A percentile compares a stretch with the other conserved stretches of the same genome.
Evolutionary conservation across 2,329 filamentous ascomycete genomes (phyloP).

Genomic region (Alternaria novae-zelandiae): DNA sequence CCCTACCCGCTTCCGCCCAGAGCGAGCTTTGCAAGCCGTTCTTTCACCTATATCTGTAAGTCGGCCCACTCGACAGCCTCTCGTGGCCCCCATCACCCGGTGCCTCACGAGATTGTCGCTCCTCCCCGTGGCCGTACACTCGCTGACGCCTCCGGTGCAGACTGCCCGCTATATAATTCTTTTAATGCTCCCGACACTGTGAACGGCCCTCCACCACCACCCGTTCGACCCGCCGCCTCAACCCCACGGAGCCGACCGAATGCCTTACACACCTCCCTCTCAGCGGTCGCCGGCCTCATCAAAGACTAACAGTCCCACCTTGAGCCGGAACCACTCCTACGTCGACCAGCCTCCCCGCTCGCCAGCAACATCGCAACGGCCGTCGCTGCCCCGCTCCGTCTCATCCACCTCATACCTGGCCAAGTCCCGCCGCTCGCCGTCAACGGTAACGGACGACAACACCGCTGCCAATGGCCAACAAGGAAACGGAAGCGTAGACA

Average conservation of each 20-base stretch:
- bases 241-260: conserved; percentile 57
- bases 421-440: conserved; percentile 66
- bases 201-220: conserved; percentile 30
- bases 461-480: conserved; percentile 37
- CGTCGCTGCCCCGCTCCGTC: conserved; percentile 61
- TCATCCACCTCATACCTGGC: conserved; percentile 67
- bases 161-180: conserved; percentile 31
- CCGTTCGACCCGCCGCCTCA: conserved; percentile 41
- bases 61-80: not conserved
- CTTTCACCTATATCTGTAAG: conserved; percentile 29
- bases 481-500: conserved; percentile 28
- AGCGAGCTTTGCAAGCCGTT: conserved; percentile 21
- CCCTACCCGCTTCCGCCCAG: conserved; percentile 8
- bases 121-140: conserved; percentile 1
- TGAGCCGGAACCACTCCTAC: conserved; percentile 60
- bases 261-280: conserved; percentile 88
- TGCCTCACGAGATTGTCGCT: not conserved
- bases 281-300: conserved; percentile 66
- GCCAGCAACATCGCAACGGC: conserved; percentile 46
- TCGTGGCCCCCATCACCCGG: not conserved
- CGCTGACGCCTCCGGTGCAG: conserved; percentile 12
- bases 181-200: conserved; percentile 54
- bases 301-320: conserved; percentile 57
- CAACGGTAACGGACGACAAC: conserved; percentile 46
- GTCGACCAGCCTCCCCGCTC: conserved; percentile 48